A percentile compares a stretch with the other conserved stretches of the same genome.
phyloP scores from a whole-genome alignment of 768 basidiomycete species.

The Stropharia rugosoannulata region DNA sequence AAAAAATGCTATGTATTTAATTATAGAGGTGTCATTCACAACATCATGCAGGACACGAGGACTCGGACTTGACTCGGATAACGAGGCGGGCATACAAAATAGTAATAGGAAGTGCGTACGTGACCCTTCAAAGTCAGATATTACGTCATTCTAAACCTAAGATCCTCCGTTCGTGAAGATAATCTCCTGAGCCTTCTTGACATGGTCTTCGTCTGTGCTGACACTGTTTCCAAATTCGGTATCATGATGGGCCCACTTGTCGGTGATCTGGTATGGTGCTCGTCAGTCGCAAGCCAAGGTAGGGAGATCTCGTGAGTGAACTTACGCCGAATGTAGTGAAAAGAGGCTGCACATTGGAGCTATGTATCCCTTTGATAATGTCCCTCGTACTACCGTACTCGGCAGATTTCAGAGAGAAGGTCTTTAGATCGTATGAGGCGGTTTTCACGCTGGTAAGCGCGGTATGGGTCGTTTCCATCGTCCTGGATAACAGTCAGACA shows the following conservation, averaged over 20 bases:
- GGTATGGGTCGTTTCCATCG: background rate
- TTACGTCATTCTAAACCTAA: background rate
- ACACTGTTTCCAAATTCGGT: background rate
- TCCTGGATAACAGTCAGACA: background rate
- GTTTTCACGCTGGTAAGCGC: background rate
- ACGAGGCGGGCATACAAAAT: too few species aligned
- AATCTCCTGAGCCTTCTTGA: conserved; percentile 1
- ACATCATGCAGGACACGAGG: too few species aligned
- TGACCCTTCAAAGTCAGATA: too few species aligned
- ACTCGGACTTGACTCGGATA: too few species aligned
- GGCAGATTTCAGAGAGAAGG: background rate
- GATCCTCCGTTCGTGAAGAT: background rate
- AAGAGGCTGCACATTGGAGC: background rate
- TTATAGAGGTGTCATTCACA: too few species aligned
- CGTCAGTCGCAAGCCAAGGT: background rate
- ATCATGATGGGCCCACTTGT: background rate
- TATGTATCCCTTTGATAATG: background rate
- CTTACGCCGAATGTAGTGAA: background rate
- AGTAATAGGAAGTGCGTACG: too few species aligned
- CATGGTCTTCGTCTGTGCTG: conserved; percentile 1
- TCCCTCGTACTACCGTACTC: background rate
- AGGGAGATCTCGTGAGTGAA: background rate
- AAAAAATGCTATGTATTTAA: too few species aligned
- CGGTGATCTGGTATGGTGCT: background rate
- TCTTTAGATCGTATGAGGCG: background rate